Conservation (phyloP, 176 grass and related monocot species). For the Avena insularis region DNA sequence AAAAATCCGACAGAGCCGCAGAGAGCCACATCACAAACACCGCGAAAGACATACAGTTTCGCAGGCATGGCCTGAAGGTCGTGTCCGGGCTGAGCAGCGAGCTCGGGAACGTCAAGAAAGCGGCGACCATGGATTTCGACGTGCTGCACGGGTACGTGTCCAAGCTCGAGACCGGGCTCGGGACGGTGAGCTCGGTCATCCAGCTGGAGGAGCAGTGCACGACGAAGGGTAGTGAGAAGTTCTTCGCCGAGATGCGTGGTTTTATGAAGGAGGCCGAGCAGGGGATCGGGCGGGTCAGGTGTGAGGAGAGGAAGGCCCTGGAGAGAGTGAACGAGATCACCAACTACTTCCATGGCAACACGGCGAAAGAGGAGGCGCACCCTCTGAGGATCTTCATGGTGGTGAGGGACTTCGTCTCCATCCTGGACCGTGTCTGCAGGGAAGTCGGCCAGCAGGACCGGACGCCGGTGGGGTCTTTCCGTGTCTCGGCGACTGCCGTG, state of each 20-base stretch:
- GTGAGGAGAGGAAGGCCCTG: slow-evolving; percentile 66
- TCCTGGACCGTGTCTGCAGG: slow-evolving; percentile 90
- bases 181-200: slow-evolving; percentile 61
- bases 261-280: slow-evolving; percentile 69
- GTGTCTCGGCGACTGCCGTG: slow-evolving; percentile 50
- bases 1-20: slow-evolving; percentile 39
- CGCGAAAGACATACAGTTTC: slow-evolving; percentile 60
- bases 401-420: slow-evolving; percentile 85
- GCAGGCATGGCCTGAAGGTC: slow-evolving; percentile 77
- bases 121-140: slow-evolving; percentile 92
- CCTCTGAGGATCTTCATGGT: slow-evolving; percentile 96
- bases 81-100: slow-evolving; percentile 79
- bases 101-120: slow-evolving; percentile 79
- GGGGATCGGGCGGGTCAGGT: slow-evolving; percentile 63
- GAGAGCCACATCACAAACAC: slow-evolving; percentile 49
- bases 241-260: slow-evolving; percentile 64
- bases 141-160: slow-evolving; percentile 83
- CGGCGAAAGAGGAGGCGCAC: slow-evolving; percentile 73
- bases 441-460: slow-evolving; percentile 83
- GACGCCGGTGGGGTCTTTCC: slow-evolving; percentile 72
- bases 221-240: slow-evolving; percentile 46
- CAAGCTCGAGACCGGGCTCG: slow-evolving; percentile 76
- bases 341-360: slow-evolving; percentile 78
- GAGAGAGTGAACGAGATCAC: slow-evolving; percentile 74
- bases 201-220: slow-evolving; percentile 70